Percentiles rank a stretch among this genome's conserved stretches.
Conservation (phyloP, 2,329 filamentous ascomycete species). For the Fusarium caatingaense region DNA sequence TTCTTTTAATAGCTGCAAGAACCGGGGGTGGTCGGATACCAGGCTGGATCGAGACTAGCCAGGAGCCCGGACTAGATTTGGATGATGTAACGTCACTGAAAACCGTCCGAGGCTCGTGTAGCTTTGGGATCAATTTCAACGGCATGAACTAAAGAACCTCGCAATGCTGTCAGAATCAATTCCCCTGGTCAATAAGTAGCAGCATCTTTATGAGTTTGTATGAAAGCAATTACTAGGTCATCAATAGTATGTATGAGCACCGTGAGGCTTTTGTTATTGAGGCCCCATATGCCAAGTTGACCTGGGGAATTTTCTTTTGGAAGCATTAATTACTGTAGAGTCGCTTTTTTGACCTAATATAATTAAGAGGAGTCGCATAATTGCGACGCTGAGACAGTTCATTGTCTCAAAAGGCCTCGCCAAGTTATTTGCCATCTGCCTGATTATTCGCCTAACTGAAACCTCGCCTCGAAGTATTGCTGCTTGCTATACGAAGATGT, state of each 20-base stretch:
- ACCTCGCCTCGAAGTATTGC: not conserved
- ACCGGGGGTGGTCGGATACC: not conserved
- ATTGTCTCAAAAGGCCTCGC: not conserved
- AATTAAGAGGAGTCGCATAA: rapidly evolving
- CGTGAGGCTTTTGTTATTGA: no score
- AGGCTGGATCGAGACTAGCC: not conserved
- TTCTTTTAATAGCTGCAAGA: slow-evolving; percentile 15
- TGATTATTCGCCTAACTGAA: not conserved
- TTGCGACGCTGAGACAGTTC: rapidly evolving
- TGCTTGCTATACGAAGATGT: not conserved
- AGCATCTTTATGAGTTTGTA: no score
- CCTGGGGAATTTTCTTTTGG: no score
- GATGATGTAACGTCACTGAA: not conserved
- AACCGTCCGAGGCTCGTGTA: not conserved
- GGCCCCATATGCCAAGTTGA: no score
- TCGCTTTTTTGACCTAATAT: rapidly evolving
- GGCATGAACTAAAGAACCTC: not conserved
- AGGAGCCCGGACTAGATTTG: not conserved
- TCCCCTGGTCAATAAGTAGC: no score
- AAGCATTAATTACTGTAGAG: not conserved
- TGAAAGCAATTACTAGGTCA: no score
- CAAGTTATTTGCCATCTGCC: no score
- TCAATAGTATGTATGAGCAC: no score
- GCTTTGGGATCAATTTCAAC: not conserved
- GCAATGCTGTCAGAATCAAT: not conserved